Evolutionary conservation across 805 yeast genomes (phyloP).

Genomic region (Saturnispora kantuleensis): DNA sequence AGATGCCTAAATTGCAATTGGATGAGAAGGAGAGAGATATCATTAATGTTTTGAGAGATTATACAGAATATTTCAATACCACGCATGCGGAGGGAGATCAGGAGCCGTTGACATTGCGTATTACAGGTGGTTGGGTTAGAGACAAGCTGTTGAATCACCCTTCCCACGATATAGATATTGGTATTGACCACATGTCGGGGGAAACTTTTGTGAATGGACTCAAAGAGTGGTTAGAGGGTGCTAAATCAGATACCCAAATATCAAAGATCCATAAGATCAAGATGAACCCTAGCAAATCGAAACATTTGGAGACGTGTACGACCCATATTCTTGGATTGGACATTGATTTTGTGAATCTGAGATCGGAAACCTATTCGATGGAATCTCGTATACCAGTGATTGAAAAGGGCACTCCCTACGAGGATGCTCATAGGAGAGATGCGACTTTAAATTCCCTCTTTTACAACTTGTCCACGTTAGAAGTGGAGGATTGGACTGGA

Average conservation of each 20-base stretch:
- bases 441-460: slow-evolving; percentile 92
- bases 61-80: slow-evolving; percentile 20
- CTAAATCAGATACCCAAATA: slow-evolving; percentile 6
- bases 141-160: slow-evolving; percentile 78
- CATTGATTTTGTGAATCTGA: slow-evolving; percentile 84
- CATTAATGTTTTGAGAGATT: slow-evolving; percentile 19
- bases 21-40: slow-evolving; percentile 20
- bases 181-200: slow-evolving; percentile 77
- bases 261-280: slow-evolving; percentile 56
- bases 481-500: slow-evolving; percentile 79
- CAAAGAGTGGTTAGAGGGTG: slow-evolving; percentile 35
- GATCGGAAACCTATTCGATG: slow-evolving; percentile 78
- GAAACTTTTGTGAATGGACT: slow-evolving; percentile 70
- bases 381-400: slow-evolving; percentile 80
- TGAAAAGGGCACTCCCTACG: slow-evolving; percentile 78
- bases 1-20: slow-evolving; percentile 14
- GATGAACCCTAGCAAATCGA: slow-evolving; percentile 89
- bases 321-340: slow-evolving; percentile 77
- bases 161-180: slow-evolving; percentile 86
- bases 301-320: slow-evolving; percentile 94
- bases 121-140: slow-evolving; percentile 98
- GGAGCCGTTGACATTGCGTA: slow-evolving; percentile 39
- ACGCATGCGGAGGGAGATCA: slow-evolving; percentile 2
- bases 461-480: slow-evolving; percentile 59
- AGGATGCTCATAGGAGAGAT: slow-evolving; percentile 89